Evolutionary conservation across 2,329 filamentous ascomycete species (phyloP), one percentile per base, ranked within the genome.

Genomic region (Ophiocordyceps unilateralis): DNA sequence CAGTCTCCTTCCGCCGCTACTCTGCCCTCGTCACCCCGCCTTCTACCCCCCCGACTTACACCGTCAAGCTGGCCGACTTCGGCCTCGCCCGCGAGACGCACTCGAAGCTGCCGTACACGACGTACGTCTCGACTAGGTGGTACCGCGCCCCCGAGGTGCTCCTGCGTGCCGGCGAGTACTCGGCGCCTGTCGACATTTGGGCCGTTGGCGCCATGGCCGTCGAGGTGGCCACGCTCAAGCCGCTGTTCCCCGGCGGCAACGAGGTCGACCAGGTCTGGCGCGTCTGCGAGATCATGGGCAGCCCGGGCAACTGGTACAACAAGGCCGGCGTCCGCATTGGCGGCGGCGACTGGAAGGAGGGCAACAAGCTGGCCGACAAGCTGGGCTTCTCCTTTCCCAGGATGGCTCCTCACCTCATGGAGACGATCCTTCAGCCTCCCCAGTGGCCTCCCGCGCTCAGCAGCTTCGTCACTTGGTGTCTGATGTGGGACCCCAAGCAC

Each of bases 231-330:
- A 98, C 91, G 0, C 61, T 98, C 45, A 98, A 96, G 67, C 91
- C 91, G 17, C 68, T 98, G 11, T 98, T 98, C 69, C 91, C 91
- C 11, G 91, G 91, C 53, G 86, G 87, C 56, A 98, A 98, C 58
- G 91, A 98, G 66, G 91, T 98, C 1, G 91, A 98, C 53, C 91
- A 98, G 61, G 91, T 98, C 2, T 98, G 91, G 91, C 81, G 91
- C 51, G 85, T 98, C 0, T 98, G 91, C 58, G 91, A 98, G 60
- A 94, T 98, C 45, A 98, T 98, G 91, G 91, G 91, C 41, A 96
- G 89, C 65, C 91, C 91, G 3, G 91, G 91, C 39, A 89, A 89
- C 64, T 98, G 91, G 91, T 91, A 93, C 59, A 94, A 84, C 69
- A 95, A 95, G 63, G 71, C 83, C 5, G 88, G 88, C 21, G 70